Conservation (phyloP, 768 basidiomycete genomes). For the Lepiota subincarnata region DNA sequence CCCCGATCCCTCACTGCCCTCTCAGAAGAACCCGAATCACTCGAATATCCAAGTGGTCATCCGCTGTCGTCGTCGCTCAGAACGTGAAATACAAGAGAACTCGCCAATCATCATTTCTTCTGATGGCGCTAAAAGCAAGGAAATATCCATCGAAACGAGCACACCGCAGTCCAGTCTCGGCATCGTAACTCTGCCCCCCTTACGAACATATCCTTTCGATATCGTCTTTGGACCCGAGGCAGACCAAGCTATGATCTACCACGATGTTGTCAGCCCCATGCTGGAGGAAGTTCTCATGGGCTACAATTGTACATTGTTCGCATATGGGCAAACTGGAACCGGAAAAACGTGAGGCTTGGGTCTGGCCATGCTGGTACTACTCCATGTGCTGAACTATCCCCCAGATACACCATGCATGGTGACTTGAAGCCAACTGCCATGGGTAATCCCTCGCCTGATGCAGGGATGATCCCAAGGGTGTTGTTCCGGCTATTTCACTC, state of each 20-base stretch:
- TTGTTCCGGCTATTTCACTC: constrained; percentile 89
- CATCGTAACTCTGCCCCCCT: constrained; percentile 68
- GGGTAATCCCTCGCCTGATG: constrained; percentile 83
- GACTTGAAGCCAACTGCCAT: constrained; percentile 79
- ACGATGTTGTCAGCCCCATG: constrained; percentile 90
- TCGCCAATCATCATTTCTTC: constrained; percentile 86
- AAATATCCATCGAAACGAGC: constrained; percentile 79
- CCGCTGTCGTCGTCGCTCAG: constrained; percentile 81
- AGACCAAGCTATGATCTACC: constrained; percentile 90
- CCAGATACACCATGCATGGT: constrained; percentile 95
- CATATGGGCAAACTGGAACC: constrained; percentile 97
- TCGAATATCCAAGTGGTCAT: constrained; percentile 93
- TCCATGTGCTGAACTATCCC: constrained; percentile 6
- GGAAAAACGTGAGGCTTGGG: constrained; percentile 83
- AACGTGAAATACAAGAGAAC: constrained; percentile 78
- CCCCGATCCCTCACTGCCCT: background rate
- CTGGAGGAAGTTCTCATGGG: constrained; percentile 91
- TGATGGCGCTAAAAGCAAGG: constrained; percentile 67
- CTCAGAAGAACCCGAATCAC: constrained; percentile 33
- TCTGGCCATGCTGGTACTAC: background rate
- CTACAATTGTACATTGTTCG: constrained; percentile 97
- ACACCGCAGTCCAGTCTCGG: constrained; percentile 66
- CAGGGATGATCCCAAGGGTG: constrained; percentile 94
- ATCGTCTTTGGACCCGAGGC: constrained; percentile 96
- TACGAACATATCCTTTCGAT: constrained; percentile 90